Evolutionary conservation across 352 stramenopile genomes (phyloP), one percentile per base, ranked within the genome.

Genomic region (Phytophthora tentaculata): DNA sequence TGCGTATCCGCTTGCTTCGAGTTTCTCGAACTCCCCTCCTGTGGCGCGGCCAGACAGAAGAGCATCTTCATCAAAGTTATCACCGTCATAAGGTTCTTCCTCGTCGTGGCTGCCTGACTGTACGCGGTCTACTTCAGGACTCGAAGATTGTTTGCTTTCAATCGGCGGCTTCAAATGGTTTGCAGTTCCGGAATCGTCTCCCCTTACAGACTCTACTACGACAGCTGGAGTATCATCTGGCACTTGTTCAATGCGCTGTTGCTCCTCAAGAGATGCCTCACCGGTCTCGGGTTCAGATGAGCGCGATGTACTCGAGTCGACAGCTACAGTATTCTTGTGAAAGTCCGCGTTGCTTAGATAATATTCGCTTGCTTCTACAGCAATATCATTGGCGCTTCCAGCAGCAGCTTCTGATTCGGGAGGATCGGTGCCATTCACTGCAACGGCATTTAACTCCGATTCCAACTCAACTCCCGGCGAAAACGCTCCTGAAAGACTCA

Each of bases 381-480:
- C 1, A 29, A 28, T 12, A 7, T 56, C 6, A 19, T 48, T 23
- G 10, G 13, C 14, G 2, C 2, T 26, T 62, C 16, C 32, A 39
- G 16, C 22, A 53, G 17, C 23, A 39, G 8, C n/a, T 55, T 52
- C 2, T 61, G 47, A 24, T 20, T 12, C n/a, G 20, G n/a, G 29
- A 43, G 23, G 26, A 45, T 39, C 17, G 28, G 14, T 22, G 28
- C 68, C 55, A 17, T 41, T 45, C 35, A 64, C 52, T 44, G 65
- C 53, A 32, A 32, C 55, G 2, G 58, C 58, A 56, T 89, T 81
- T 29, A 91, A 50, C 0, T 63, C 75, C 24, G 56, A 60, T 59
- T 91, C 83, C 0, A 91, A 59, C 28, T 89, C 83, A 14, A 77
- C 48, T 20, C 78, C 83, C 9, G 83, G 82, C 1, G 83, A 91